These are phyloP conservation scores for Brassica rapa DNA, from an alignment of 345 rosid genomes.

Conservation along the genomic window DNA sequence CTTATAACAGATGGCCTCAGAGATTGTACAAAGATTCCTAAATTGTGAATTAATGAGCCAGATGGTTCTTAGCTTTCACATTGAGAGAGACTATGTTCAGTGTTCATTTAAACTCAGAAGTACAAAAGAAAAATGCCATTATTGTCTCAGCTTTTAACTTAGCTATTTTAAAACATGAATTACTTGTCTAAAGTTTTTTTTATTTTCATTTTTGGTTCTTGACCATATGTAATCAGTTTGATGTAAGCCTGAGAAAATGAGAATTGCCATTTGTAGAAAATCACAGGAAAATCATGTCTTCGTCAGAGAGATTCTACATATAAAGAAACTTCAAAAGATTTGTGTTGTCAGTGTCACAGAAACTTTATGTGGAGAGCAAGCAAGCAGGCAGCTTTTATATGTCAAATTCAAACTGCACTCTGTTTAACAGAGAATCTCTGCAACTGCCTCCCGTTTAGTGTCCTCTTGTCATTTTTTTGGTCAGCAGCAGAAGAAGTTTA, in stretches of 20 bases:
- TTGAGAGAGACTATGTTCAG: neutral
- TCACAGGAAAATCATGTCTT: conserved; percentile 15
- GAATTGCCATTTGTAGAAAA: neutral
- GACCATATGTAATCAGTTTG: neutral
- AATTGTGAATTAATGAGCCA: neutral
- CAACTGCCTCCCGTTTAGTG: conserved; percentile 17
- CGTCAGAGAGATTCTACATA: conserved; percentile 20
- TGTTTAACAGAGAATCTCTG: conserved; percentile 15
- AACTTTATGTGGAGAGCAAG: neutral
- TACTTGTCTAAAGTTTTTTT: neutral
- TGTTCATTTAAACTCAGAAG: neutral
- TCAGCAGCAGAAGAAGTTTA: neutral
- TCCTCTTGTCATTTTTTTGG: neutral
- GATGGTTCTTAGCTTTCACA: conserved; percentile 7
- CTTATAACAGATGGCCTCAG: neutral
- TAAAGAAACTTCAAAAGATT: neutral
- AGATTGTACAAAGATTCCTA: neutral
- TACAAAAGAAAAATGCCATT: too few relatives aligned
- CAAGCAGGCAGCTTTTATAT: neutral
- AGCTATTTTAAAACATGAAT: neutral
- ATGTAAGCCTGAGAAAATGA: conserved; percentile 9
- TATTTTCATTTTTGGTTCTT: neutral
- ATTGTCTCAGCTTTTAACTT: too few relatives aligned
- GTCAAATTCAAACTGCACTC: neutral
- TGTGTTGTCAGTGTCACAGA: conserved; percentile 9